Base-by-base conservation (phyloP, 106 monocot genomes). In the Platanthera zijinensis region DNA sequence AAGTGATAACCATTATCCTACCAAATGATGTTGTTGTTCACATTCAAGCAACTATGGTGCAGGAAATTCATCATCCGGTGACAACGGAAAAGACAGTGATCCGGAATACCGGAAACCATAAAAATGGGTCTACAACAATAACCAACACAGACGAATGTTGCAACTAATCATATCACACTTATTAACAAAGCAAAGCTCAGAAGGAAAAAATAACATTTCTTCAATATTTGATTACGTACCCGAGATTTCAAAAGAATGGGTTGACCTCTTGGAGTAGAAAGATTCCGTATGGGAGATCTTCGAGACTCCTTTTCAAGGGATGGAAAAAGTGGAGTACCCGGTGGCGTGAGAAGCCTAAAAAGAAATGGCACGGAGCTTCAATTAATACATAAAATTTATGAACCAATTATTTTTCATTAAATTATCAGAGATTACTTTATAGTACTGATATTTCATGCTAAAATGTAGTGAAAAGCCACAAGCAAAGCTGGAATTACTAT, bases 301-400 rank as follows among this genome's bases (percentile, higher is more conserved):
- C 80, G 82, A 15, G 84, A 80, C 66, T 93, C 90, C 30, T 73
- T 80, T 46, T 93, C 90, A 66, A 93, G 18, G 48, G 84, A 92
- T 71, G 92, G 88, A 78, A 93, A 88, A 32, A 93, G 86, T 39
- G 93, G 93, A 76, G 90, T 93, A 10, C 88, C 93, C 1, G 93
- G 90, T 63, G 93, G 93, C 11, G 93, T 93, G 22, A 90, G 84
- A 80, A 93, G 90, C 93, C 93, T 93, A 83, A 56, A 77, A 85
- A 68, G 5, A 73, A 72, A 74, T 8, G 76, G 69, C n/a, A 52
- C 10, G 5, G 28, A 72, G 72, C 51, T 72, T 11, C 10, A 50
- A 74, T 79, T n/a, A 66, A 32, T 32, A 66, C 30, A 66, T 28
- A 30, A 66, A 66, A 25, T 66, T 1, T 30, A 66, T 28, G 4